Evolutionary conservation across 1,284 basidiomycete genomes (phyloP).

Genomic region (Cutaneotrichosporon sp.): DNA sequence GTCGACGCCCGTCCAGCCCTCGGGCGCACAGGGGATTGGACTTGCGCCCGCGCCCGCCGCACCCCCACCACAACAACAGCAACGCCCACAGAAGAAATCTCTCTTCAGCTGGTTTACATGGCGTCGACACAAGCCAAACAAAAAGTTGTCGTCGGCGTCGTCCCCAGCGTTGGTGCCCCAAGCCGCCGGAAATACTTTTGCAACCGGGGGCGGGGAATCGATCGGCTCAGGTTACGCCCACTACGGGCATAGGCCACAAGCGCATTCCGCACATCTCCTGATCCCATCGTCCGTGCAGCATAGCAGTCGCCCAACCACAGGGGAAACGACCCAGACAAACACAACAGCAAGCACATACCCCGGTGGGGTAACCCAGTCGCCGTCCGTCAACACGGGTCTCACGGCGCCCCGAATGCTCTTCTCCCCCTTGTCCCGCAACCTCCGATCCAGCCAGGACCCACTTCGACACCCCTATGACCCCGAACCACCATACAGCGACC

Average conservation of each 20-base stretch:
- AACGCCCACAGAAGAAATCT: background rate
- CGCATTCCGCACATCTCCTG: conserved; percentile 1
- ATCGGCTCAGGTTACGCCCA: background rate
- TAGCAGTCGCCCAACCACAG: background rate
- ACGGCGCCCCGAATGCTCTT: conserved; percentile 36
- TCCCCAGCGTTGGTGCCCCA: conserved; percentile 3
- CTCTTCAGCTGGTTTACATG: conserved; percentile 6
- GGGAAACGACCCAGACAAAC: no score
- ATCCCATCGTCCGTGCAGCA: background rate
- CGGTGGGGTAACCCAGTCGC: conserved; percentile 22
- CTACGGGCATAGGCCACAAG: background rate
- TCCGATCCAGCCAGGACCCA: conserved; percentile 8
- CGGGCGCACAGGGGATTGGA: conserved; percentile 17
- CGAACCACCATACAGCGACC: background rate
- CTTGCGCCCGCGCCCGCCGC: conserved; percentile 7
- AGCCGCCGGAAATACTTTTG: no score
- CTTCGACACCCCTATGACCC: background rate
- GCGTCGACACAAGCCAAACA: background rate
- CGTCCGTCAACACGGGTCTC: conserved; percentile 38
- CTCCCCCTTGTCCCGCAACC: conserved; percentile 33
- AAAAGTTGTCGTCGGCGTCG: conserved; percentile 1
- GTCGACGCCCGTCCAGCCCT: conserved; percentile 11
- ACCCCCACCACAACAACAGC: background rate
- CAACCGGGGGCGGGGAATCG: no score
- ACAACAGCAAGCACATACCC: no score